Conservation (phyloP, 2,329 filamentous ascomycete species). For the Leptographium radiaticola region DNA sequence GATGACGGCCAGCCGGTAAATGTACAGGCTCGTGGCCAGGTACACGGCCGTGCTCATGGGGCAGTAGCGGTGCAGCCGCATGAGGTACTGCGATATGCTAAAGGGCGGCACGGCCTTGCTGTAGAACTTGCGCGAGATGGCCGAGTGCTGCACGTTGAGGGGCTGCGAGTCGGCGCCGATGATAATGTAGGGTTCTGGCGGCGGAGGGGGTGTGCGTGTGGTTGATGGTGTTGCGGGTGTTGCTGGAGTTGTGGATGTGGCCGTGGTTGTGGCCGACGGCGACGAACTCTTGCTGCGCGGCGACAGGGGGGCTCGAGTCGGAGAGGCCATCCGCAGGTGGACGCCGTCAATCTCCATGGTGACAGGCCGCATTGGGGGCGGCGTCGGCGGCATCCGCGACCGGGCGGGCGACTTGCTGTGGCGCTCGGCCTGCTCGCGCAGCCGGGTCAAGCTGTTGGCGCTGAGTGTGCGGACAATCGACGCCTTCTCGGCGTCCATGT, state of each 20-base stretch:
- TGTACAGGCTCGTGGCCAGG: slow-evolving; percentile 77
- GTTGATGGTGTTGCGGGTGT: slow-evolving; percentile 2
- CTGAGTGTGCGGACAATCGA: slow-evolving; percentile 46
- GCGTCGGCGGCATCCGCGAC: slow-evolving; percentile 12
- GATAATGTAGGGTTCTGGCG: slow-evolving; percentile 41
- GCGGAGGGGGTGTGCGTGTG: slow-evolving; percentile 13
- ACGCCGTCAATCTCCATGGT: slow-evolving; percentile 37
- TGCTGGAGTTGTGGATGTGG: background rate
- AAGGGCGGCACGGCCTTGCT: slow-evolving; percentile 79
- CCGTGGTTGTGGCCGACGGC: background rate
- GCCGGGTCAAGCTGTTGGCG: slow-evolving; percentile 34
- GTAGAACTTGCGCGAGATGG: slow-evolving; percentile 87
- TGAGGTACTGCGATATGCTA: slow-evolving; percentile 68
- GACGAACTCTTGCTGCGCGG: background rate
- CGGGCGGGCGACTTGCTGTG: slow-evolving; percentile 11
- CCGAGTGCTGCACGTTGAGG: slow-evolving; percentile 64
- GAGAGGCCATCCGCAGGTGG: slow-evolving; percentile 23
- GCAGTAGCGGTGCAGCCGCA: slow-evolving; percentile 78
- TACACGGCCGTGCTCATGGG: slow-evolving; percentile 92
- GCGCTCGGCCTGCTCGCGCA: slow-evolving; percentile 29
- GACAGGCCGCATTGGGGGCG: slow-evolving; percentile 8
- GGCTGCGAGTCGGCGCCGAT: slow-evolving; percentile 60
- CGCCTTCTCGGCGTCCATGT: slow-evolving; percentile 49
- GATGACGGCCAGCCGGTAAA: slow-evolving; percentile 66
- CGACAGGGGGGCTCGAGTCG: slow-evolving; percentile 27